Conservation (phyloP, 441 rosid species). For the Melastoma candidum region DNA sequence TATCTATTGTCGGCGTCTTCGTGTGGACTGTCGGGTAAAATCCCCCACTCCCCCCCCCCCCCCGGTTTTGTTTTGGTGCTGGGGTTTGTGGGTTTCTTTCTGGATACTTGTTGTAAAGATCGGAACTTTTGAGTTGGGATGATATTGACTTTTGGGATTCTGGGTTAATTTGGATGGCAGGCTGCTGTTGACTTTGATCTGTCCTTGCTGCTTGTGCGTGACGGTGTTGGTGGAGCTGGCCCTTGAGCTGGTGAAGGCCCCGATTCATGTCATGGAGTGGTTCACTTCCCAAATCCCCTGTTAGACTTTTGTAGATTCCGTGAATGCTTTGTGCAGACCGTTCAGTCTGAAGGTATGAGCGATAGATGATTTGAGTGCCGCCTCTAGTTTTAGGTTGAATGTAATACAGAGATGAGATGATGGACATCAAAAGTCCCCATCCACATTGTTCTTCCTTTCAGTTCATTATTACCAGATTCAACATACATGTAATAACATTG, state of each 20-base stretch:
- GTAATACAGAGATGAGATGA: no score
- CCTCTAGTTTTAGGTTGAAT: no score
- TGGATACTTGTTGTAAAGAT: neutral
- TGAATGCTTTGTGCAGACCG: no score
- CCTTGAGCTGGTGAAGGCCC: conserved; percentile 61
- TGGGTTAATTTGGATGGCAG: conserved; percentile 19
- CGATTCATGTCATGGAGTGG: conserved; percentile 64
- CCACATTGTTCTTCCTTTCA: no score
- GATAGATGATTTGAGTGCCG: no score
- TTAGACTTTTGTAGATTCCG: conserved; percentile 9
- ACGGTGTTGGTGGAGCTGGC: conserved; percentile 56
- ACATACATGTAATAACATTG: no score
- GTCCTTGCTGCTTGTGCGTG: conserved; percentile 51
- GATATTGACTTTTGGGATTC: neutral
- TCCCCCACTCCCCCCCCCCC: no score
- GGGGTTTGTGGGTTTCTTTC: neutral
- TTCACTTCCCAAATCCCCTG: conserved; percentile 61
- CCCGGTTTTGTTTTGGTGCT: no score
- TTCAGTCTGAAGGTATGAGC: no score
- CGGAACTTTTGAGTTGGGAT: neutral
- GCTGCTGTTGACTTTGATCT: conserved; percentile 46
- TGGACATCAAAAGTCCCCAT: no score
- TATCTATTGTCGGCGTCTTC: conserved; percentile 20
- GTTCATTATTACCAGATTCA: no score
- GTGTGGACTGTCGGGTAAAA: conserved; percentile 23